These are phyloP conservation scores for Drechslerella coelobrocha DNA, from an alignment of 2,329 filamentous ascomycete genomes.

Conservation along the genomic window DNA sequence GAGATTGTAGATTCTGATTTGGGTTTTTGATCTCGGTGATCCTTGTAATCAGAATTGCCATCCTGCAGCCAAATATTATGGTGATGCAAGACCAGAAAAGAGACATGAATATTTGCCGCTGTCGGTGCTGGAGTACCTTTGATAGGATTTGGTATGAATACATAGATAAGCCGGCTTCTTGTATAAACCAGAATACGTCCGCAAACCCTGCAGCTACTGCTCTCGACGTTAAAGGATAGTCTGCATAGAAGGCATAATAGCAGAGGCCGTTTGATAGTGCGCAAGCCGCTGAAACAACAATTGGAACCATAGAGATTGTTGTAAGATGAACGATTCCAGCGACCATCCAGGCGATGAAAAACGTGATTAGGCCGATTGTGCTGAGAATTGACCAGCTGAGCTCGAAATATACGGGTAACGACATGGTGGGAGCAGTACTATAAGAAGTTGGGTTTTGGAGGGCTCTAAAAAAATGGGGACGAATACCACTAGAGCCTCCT, in stretches of 20 bases:
- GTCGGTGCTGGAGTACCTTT: constrained; percentile 61
- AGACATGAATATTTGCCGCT: constrained; percentile 61
- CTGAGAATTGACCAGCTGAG: constrained; percentile 62
- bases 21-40: constrained; percentile 56
- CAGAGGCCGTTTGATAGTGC: constrained; percentile 61
- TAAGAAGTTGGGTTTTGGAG: not conserved
- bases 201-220: constrained; percentile 59
- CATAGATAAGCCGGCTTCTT: constrained; percentile 61
- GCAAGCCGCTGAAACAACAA: constrained; percentile 58
- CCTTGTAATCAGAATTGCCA: constrained; percentile 58
- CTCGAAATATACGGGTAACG: constrained; percentile 58
- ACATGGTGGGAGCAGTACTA: constrained; percentile 4
- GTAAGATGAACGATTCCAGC: constrained; percentile 59
- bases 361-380: constrained; percentile 60
- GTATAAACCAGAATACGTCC: constrained; percentile 60
- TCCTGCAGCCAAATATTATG: constrained; percentile 63
- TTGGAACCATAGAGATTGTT: constrained; percentile 59
- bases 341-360: constrained; percentile 59
- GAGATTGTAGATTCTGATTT: constrained; percentile 53
- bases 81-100: constrained; percentile 68
- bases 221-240: constrained; percentile 52
- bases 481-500: too few relatives aligned
- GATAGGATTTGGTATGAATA: constrained; percentile 65
- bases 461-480: too few relatives aligned
- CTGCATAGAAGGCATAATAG: constrained; percentile 60